Conservation (phyloP, 179 eudicot genomes). For the Spinacia oleracea region DNA sequence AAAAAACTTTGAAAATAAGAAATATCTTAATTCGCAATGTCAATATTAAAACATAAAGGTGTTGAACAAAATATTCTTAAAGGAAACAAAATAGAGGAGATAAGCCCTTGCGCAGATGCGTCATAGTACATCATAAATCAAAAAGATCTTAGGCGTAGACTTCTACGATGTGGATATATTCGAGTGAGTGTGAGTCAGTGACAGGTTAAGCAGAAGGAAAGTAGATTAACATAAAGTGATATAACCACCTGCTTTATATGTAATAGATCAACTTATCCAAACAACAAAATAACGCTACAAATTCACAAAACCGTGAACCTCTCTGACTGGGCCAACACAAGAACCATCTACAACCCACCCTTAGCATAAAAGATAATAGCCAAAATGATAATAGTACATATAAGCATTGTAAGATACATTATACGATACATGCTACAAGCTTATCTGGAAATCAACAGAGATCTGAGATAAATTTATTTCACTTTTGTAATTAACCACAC, state of each 20-base stretch:
- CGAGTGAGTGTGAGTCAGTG: no score
- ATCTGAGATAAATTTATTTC: neutral
- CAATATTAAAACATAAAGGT: no score
- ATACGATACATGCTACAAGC: neutral
- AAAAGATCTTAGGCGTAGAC: neutral
- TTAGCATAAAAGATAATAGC: neutral
- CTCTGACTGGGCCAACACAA: neutral
- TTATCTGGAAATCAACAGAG: no score
- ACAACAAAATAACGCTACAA: neutral
- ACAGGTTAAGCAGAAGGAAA: neutral
- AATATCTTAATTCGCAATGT: no score
- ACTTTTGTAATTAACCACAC: conserved; percentile 14
- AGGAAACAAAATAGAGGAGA: no score
- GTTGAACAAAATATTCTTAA: no score
- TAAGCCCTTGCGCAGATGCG: no score
- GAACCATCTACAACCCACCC: neutral
- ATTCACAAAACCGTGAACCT: neutral
- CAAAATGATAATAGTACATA: neutral
- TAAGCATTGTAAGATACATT: neutral
- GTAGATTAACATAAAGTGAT: neutral
- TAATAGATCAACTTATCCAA: neutral
- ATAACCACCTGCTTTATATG: no score
- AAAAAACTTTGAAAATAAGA: no score
- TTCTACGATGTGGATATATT: neutral
- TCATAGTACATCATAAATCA: no score